These are phyloP conservation scores for Fusarium odoratissimum DNA, from an alignment of 2,329 filamentous ascomycete species.

Conservation along the genomic window DNA sequence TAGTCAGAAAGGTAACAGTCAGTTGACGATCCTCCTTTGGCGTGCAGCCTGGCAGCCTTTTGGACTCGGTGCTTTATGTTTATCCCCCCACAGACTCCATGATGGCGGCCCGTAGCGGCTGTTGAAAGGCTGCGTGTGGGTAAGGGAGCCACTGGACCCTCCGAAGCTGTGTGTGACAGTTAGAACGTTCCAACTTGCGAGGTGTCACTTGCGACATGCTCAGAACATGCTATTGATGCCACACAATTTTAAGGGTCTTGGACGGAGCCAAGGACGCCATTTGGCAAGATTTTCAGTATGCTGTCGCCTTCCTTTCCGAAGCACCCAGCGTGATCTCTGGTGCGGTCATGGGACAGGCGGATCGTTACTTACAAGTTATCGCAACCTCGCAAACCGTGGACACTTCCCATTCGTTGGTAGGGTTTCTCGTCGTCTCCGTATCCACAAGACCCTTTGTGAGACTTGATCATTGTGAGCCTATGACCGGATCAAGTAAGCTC, in stretches of 20 bases:
- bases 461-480: conserved; percentile 17
- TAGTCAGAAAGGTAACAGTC: conserved; percentile 16
- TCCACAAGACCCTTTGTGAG: not conserved
- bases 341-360: not conserved
- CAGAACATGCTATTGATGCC: conserved; percentile 37
- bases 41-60: conserved; percentile 30
- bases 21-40: conserved; percentile 29
- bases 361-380: conserved; percentile 8
- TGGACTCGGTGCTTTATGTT: conserved; percentile 20
- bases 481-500: conserved; percentile 30
- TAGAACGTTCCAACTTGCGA: conserved; percentile 24
- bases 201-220: conserved; percentile 27
- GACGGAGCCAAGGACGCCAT: not conserved
- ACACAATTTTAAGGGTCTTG: conserved; percentile 17
- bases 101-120: conserved; percentile 45
- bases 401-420: not conserved
- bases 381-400: not conserved
- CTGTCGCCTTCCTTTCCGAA: not conserved
- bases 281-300: not conserved
- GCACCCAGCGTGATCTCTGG: not conserved
- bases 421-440: conserved; percentile 1
- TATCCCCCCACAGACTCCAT: conserved; percentile 36
- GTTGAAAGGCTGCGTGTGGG: conserved; percentile 36
- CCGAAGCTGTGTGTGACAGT: conserved; percentile 16
- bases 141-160: conserved; percentile 26